Evolutionary conservation across 2,329 filamentous ascomycete species (phyloP).

Genomic region (Aschersonia sp.): DNA sequence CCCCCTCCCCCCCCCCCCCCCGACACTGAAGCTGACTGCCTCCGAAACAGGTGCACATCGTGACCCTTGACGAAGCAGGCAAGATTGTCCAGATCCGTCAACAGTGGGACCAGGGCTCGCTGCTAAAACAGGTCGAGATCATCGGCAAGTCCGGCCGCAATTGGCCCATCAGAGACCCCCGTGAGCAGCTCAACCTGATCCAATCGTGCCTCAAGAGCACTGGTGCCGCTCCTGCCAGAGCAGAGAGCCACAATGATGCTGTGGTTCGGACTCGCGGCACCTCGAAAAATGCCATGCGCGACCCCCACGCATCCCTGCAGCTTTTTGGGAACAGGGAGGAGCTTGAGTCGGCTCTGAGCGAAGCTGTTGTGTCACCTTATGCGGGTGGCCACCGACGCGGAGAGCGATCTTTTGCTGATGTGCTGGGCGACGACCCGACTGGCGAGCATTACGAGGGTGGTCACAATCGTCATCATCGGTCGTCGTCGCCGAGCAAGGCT

Average conservation of each 20-base stretch:
- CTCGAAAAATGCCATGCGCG: conserved; percentile 40
- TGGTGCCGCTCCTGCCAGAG: conserved; percentile 18
- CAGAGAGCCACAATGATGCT: conserved; percentile 20
- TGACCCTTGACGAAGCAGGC: conserved; percentile 60
- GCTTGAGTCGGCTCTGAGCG: conserved; percentile 32
- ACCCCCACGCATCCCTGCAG: conserved; percentile 56
- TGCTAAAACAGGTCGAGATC: conserved; percentile 85
- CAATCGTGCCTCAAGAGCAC: conserved; percentile 39
- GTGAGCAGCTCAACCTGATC: conserved; percentile 71
- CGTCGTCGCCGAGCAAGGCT: conserved; percentile 31
- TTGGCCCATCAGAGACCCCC: conserved; percentile 85
- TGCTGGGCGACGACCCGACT: conserved; percentile 42
- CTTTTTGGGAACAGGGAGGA: conserved; percentile 60
- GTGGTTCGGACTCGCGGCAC: conserved; percentile 32
- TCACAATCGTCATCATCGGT: conserved; percentile 34
- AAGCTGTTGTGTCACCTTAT: conserved; percentile 43
- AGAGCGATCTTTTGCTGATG: conserved; percentile 59
- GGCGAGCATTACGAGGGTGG: conserved; percentile 27
- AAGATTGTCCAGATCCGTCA: conserved; percentile 80
- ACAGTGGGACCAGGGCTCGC: conserved; percentile 87
- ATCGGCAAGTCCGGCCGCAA: conserved; percentile 83
- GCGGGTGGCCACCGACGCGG: conserved; percentile 38
- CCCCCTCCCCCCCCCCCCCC: too few relatives aligned
- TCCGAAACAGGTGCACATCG: conserved; percentile 59
- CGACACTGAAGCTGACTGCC: neutral